Base-by-base conservation (phyloP, 345 rosid genomes). In the Hypericum androsaemum region DNA sequence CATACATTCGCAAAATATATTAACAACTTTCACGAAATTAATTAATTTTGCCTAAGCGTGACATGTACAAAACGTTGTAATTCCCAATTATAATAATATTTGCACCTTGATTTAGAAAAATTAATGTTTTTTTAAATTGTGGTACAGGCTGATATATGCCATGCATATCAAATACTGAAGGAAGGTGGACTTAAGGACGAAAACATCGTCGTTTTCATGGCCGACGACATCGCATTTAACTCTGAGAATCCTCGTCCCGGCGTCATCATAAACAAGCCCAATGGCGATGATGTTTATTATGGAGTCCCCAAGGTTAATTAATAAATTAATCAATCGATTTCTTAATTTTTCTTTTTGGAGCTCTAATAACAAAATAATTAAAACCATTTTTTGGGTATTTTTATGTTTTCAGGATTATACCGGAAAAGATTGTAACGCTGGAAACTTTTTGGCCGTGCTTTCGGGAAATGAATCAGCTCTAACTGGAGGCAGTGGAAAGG, bases 131-230 rank as follows among this genome's bases (percentile, higher is more conserved):
- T 2, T 35, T 43, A 0, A 56, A 37, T 14, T 41, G 43, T 11
- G 2, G 0, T 10, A 11, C 62, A 84, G 88, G 88, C 95, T 12
- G 83, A 86, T 64, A 56, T 80, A 22, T 80, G 95, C 54, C 95
- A 86, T 61, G 90, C 90, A 3, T 83, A 86, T 57, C 90, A 83
- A 46, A 57, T 70, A 6, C 52, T 80, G 46, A 70, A 60, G 52
- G 68, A 57, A 39, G 85, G 83, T 0, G 95, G 90, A 47, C 1
- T 80, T 46, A 67, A 73, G 47, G 90, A 83, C 5, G 86, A 86
- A 43, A 86, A 86, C 68, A 86, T 83, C 12, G 66, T 82, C 8
- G 90, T 86, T 39, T 80, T 86, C 72, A 82, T 86, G 95, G 77
- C 80, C 43, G 95, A 82, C 63, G 95, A 83, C 58, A 79, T 86